Percentiles rank a stretch among this genome's conserved stretches.
These are phyloP conservation scores for Thermochaetoides dissita DNA, from an alignment of 2,329 filamentous ascomycete genomes.

Conservation along the genomic window DNA sequence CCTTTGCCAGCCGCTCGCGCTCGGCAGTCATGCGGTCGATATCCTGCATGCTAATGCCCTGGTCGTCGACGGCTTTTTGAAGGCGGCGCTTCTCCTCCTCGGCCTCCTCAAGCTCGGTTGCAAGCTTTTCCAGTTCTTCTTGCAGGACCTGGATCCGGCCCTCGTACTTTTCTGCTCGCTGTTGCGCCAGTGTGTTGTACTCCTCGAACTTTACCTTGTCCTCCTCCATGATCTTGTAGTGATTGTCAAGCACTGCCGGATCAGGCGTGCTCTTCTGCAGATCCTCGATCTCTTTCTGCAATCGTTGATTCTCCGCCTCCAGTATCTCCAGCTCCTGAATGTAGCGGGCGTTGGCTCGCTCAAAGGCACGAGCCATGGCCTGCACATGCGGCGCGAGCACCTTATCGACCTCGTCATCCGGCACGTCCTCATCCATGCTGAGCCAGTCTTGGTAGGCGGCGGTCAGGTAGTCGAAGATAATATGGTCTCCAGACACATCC, in stretches of 20 bases:
- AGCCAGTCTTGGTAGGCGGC: constrained; percentile 89
- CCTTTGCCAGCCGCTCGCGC: constrained; percentile 80
- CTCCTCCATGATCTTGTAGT: constrained; percentile 86
- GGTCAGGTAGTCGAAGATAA: constrained; percentile 87
- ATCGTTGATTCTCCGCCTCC: constrained; percentile 68
- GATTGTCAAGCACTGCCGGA: constrained; percentile 68
- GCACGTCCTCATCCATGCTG: constrained; percentile 76
- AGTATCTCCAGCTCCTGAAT: constrained; percentile 70
- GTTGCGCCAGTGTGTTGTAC: constrained; percentile 74
- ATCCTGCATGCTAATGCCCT: constrained; percentile 93
- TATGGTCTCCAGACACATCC: constrained; percentile 77
- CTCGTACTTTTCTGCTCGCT: constrained; percentile 80
- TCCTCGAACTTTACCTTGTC: constrained; percentile 91
- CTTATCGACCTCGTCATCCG: constrained; percentile 68
- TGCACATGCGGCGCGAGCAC: constrained; percentile 73
- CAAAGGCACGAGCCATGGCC: constrained; percentile 77
- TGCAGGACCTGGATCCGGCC: constrained; percentile 68
- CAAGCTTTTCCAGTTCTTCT: constrained; percentile 68
- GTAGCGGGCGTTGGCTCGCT: constrained; percentile 71
- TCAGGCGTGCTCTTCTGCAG: constrained; percentile 77
- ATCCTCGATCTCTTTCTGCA: constrained; percentile 78
- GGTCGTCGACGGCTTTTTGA: constrained; percentile 76
- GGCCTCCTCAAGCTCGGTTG: constrained; percentile 59
- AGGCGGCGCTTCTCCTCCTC: constrained; percentile 70
- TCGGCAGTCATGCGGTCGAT: constrained; percentile 98